Base-by-base conservation (phyloP, 306 rosid genomes). In the Heteromeles arbutifolia region DNA sequence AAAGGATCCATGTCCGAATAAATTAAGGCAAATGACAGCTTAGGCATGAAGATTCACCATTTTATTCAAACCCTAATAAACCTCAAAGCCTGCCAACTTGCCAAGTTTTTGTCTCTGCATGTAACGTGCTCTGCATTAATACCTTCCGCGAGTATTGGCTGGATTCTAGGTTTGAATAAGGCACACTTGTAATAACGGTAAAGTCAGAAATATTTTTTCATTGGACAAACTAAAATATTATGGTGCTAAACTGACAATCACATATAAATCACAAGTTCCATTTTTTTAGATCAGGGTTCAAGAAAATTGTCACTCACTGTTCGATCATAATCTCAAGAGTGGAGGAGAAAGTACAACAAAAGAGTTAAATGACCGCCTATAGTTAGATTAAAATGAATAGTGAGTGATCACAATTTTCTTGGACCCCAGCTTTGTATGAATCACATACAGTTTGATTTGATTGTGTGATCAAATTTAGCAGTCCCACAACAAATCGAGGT, bases 21-120 rank as follows among this genome's bases (percentile, higher is more conserved):
- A 72, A 74, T 52, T 70, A 74, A 54, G 39, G 31, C 31, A 75
- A 75, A 71, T 58, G 70, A 18, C 77, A 70, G 84, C 74, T 68
- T 72, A 59, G 68, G 62, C 67, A 24, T n/a, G 9, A 74, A 41
- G 24, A 19, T 39, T 10, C 19, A 32, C 41, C 58, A n/a, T 69
- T 18, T 67, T 48, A 48, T 29, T 44, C 29, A 21, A 59, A 52
- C n/a, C 65, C 50, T 44, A 45, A 45, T 54, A 67, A 57, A 58
- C 78, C 61, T 28, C 45, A 63, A 53, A 21, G 7, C 77, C 65
- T 34, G n/a, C n/a, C n/a, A n/a, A n/a, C n/a, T n/a, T n/a, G 79
- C 72, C 72, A 62, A 19, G 4, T n/a, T 39, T 65, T 48, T 77
- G 41, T 57, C 41, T 59, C 59, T 29, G 4, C 10, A 24, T 52